These are phyloP conservation scores for Phytophthora litchii DNA, from an alignment of 352 stramenopile genomes.

Conservation along the genomic window DNA sequence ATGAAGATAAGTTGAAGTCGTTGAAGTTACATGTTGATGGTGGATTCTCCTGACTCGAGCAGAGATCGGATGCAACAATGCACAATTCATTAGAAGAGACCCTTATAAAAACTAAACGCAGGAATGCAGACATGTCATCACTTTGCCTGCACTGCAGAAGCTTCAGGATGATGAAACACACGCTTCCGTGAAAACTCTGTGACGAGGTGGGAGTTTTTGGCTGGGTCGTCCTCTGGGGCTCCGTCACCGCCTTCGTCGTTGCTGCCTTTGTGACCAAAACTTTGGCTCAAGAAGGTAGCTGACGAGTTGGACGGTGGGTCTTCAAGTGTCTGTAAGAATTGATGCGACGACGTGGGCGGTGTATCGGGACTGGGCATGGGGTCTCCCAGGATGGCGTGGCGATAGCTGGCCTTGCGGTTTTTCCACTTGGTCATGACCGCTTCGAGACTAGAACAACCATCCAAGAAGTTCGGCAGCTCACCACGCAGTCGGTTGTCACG, in stretches of 20 bases:
- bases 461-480: constrained; percentile 83
- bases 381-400: constrained; percentile 71
- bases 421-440: constrained; percentile 88
- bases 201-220: constrained; percentile 52
- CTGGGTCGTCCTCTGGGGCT: constrained; percentile 59
- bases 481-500: constrained; percentile 75
- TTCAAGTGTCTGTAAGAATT: constrained; percentile 64
- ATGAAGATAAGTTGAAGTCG: not conserved
- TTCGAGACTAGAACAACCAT: constrained; percentile 78
- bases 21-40: not conserved
- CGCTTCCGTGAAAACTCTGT: constrained; percentile 53
- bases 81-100: constrained; percentile 24
- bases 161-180: constrained; percentile 20
- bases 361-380: constrained; percentile 54
- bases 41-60: not conserved
- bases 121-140: constrained; percentile 9
- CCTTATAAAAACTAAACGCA: constrained; percentile 30
- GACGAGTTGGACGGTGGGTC: constrained; percentile 62
- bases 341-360: constrained; percentile 42
- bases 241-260: constrained; percentile 37
- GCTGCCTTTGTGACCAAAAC: constrained; percentile 52
- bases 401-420: constrained; percentile 80
- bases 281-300: constrained; percentile 61
- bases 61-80: constrained; percentile 8
- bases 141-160: constrained; percentile 21